phyloP scores from a whole-genome alignment of 2,329 filamentous ascomycete species.

The Rhinocladiella similis region DNA sequence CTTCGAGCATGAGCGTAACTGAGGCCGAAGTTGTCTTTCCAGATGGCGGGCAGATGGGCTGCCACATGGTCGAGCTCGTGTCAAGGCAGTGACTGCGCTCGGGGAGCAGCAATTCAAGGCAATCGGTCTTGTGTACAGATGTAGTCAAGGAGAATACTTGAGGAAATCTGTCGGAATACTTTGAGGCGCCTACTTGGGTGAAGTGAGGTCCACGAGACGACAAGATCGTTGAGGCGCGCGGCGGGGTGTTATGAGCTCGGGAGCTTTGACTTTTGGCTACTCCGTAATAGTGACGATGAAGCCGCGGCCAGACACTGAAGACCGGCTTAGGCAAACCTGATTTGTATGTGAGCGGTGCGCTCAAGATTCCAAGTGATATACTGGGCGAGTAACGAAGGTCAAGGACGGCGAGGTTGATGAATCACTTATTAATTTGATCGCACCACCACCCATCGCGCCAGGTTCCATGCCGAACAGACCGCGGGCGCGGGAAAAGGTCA shows the following conservation, averaged over 20 bases:
- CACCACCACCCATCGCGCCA: not conserved
- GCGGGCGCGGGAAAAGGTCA: not conserved
- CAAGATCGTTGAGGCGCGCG: too few species aligned
- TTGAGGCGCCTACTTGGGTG: too few species aligned
- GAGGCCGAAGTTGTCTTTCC: slow-evolving; percentile 5
- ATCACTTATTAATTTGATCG: not conserved
- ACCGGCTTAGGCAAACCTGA: not conserved
- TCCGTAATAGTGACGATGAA: not conserved
- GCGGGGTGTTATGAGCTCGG: too few species aligned
- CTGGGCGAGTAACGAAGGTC: too few species aligned
- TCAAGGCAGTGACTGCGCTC: slow-evolving; percentile 10
- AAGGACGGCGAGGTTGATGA: too few species aligned
- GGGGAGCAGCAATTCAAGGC: not conserved
- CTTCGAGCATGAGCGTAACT: slow-evolving; percentile 14
- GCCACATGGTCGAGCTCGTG: slow-evolving; percentile 21
- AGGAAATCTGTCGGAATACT: not conserved
- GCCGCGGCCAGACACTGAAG: not conserved
- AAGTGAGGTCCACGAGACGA: not conserved
- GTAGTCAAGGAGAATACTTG: not conserved
- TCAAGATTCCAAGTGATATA: not conserved
- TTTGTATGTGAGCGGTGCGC: not conserved
- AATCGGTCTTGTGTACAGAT: not conserved
- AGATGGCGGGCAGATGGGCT: slow-evolving; percentile 13
- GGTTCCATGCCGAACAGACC: not conserved
- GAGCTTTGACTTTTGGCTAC: slow-evolving; percentile 4